Percentiles rank a stretch among this genome's conserved stretches.
Evolutionary conservation across 2,329 filamentous ascomycete genomes (phyloP).

Genomic region (Fusarium oligoseptatum): DNA sequence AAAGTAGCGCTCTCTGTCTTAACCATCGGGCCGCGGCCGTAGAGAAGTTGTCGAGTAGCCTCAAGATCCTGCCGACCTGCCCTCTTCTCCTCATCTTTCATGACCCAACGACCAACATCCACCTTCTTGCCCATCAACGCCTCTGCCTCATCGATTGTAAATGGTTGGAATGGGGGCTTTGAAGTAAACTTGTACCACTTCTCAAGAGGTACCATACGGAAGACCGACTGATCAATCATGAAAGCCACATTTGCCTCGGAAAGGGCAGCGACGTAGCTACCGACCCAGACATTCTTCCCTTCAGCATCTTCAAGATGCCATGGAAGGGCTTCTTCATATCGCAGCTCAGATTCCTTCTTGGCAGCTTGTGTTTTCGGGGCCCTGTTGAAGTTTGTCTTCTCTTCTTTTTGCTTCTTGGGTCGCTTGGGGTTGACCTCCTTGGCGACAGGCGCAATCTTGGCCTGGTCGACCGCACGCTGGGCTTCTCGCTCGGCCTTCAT

Average conservation of each 20-base stretch:
- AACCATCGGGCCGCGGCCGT: constrained; percentile 68
- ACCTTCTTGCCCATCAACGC: constrained; percentile 84
- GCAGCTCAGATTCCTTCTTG: constrained; percentile 78
- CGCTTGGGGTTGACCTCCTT: constrained; percentile 67
- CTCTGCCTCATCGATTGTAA: constrained; percentile 88
- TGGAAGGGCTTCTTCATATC: constrained; percentile 94
- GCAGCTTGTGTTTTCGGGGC: constrained; percentile 84
- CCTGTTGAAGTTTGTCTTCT: constrained; percentile 89
- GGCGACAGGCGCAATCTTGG: constrained; percentile 89
- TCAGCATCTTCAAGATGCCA: constrained; percentile 99
- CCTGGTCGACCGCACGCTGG: constrained; percentile 86
- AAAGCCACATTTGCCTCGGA: constrained; percentile 88
- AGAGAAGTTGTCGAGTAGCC: constrained; percentile 66
- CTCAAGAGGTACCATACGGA: constrained; percentile 91
- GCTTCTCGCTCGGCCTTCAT: constrained; percentile 83
- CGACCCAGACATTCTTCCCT: constrained; percentile 93
- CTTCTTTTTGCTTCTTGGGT: constrained; percentile 77
- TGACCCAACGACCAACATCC: constrained; percentile 83
- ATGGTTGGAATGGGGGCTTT: constrained; percentile 82
- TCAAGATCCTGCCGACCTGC: constrained; percentile 70
- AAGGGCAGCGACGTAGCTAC: constrained; percentile 88
- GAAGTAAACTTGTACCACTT: constrained; percentile 93
- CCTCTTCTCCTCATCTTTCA: constrained; percentile 74
- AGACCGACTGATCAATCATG: constrained; percentile 76
- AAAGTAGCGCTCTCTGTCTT: constrained; percentile 78